Evolutionary conservation across 768 basidiomycete species (phyloP), one percentile per base, ranked within the genome.

Genomic region (Dacryopinax spathularia): DNA sequence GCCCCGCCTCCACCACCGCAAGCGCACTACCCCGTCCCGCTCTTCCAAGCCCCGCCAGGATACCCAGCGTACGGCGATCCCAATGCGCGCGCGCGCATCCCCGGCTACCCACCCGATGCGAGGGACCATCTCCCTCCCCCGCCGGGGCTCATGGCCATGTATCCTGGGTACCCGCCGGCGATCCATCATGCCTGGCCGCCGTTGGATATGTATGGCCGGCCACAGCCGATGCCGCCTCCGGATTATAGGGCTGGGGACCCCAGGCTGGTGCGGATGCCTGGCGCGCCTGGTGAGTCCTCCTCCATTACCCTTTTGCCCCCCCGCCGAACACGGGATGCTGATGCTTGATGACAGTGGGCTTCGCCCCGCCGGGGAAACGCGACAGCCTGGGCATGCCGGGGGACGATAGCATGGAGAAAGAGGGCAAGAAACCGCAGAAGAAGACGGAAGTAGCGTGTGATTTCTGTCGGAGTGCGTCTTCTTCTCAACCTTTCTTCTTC

Each of bases 381-480:
- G 62, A 56, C 33, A 56, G 34, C 16, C 29, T 43, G 62, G 43
- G 62, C 48, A 63, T 63, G 33, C 48, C 39, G 13, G 48, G 48
- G 6, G 48, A 56, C 6, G 48, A 56, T 13, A 18, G 48, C 25
- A 25, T 31, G 25, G 48, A 56, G 29, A 56, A 56, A 29, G 48
- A 56, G 29, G 10, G 13, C 3, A 56, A 56, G 48, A 56, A 31
- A 29, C 48, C 48, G 39, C 65, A 44, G 60, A 73, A 76, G 67
- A 90, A 91, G 75, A 91, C 91, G 62, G 89, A 86, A 22, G 88
- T 89, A 34, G 88, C 88, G 64, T 90, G 88, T 75, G 77, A 86
- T 73, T 88, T 88, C 72, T 90, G 88, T 76, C 79, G 88, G 80
- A 80, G 88, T 84, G 70, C 63, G 88, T 80, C 83, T 77, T 61